Evolutionary conservation across 495 filamentous ascomycete species (phyloP).

Genomic region (Friedmanniomyces endolithicus): DNA sequence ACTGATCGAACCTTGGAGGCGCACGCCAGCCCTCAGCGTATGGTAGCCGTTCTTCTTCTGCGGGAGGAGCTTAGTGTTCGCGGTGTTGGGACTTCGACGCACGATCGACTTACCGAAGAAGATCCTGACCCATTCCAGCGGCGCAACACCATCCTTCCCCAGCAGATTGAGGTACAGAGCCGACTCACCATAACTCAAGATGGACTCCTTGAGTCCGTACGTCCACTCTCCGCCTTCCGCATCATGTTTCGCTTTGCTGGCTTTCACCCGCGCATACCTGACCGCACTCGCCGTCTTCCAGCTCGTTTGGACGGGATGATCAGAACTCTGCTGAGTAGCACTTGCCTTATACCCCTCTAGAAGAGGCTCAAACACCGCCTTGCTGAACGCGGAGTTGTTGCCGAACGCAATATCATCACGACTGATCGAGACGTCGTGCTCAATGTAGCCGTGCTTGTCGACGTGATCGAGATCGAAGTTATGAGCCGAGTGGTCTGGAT

Average conservation of each 20-base stretch:
- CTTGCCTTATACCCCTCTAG: neutral
- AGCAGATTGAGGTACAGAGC: neutral
- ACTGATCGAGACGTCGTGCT: constrained; percentile 31
- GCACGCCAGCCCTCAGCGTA: neutral
- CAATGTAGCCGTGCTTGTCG: constrained; percentile 21
- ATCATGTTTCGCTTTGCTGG: neutral
- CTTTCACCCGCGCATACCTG: neutral
- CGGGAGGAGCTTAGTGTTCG: neutral
- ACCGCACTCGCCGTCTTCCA: neutral
- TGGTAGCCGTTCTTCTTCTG: neutral
- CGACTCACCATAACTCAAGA: neutral
- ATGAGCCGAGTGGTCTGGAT: neutral
- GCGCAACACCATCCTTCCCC: neutral
- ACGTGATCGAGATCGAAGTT: constrained; percentile 28
- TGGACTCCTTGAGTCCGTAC: neutral
- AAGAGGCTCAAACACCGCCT: neutral
- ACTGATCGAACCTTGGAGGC: neutral
- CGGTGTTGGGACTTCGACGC: neutral
- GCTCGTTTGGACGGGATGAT: neutral
- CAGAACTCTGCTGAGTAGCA: neutral
- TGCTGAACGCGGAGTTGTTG: neutral
- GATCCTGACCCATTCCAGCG: neutral
- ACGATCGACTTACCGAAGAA: neutral
- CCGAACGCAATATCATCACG: constrained; percentile 18
- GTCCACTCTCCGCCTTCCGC: neutral